These are phyloP conservation scores for Xerocomellus amylosporus DNA, from an alignment of 768 basidiomycete species.

Conservation along the genomic window DNA sequence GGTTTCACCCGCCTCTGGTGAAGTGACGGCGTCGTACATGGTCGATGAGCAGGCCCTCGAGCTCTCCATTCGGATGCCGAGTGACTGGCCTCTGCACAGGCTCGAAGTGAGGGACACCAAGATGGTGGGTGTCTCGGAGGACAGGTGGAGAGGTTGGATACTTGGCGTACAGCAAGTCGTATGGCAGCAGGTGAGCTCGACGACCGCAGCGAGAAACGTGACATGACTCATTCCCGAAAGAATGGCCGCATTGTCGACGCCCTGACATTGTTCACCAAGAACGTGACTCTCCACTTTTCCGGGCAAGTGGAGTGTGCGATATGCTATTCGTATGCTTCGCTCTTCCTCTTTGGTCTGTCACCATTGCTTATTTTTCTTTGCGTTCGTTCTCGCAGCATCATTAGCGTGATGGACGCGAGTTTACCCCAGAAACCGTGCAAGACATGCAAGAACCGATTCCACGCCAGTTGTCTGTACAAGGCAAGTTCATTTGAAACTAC, in stretches of 20 bases:
- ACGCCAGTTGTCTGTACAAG: slow-evolving; percentile 89
- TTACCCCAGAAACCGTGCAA: slow-evolving; percentile 89
- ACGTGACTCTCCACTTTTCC: slow-evolving; percentile 89
- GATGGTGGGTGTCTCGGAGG: slow-evolving; percentile 84
- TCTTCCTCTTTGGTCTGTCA: background rate
- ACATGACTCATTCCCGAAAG: slow-evolving; percentile 37
- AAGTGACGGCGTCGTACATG: slow-evolving; percentile 79
- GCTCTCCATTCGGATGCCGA: slow-evolving; percentile 79
- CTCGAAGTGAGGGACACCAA: slow-evolving; percentile 87
- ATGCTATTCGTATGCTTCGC: slow-evolving; percentile 74
- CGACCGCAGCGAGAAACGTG: background rate
- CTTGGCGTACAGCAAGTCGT: slow-evolving; percentile 89
- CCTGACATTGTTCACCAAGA: slow-evolving; percentile 87
- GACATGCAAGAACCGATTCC: slow-evolving; percentile 94
- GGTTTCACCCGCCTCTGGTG: slow-evolving; percentile 67
- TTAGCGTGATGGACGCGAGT: slow-evolving; percentile 83
- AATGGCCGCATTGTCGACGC: slow-evolving; percentile 91
- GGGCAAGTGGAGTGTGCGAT: slow-evolving; percentile 97
- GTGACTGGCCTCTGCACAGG: slow-evolving; percentile 85
- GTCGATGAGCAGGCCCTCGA: slow-evolving; percentile 95
- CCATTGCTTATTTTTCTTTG: background rate
- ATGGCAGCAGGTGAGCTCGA: slow-evolving; percentile 69
- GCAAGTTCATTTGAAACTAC: slow-evolving; percentile 34
- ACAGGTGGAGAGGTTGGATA: slow-evolving; percentile 91
- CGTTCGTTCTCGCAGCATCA: slow-evolving; percentile 55